These are phyloP conservation scores for Pseudomicrostroma phylloplanum DNA, from an alignment of 1,284 basidiomycete genomes.

Conservation along the genomic window DNA sequence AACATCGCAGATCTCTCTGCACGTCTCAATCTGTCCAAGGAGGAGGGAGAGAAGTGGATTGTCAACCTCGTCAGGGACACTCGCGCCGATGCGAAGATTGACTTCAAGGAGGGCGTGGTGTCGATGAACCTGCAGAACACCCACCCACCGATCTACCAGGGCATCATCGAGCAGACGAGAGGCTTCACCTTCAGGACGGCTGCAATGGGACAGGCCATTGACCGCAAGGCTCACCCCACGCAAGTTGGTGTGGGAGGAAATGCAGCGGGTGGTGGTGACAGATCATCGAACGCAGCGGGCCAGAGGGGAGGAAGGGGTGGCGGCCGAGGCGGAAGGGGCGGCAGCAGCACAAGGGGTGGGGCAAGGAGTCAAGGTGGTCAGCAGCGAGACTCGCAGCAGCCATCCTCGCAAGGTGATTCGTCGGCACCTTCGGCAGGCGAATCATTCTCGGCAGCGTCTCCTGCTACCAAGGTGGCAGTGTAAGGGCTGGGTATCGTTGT, in stretches of 20 bases:
- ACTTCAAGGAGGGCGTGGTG: constrained; percentile 92
- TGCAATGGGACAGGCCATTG: constrained; percentile 77
- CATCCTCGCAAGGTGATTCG: neutral
- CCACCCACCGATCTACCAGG: constrained; percentile 81
- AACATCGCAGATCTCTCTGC: constrained; percentile 93
- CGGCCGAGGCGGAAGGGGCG: constrained; percentile 20
- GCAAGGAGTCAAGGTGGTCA: constrained; percentile 10
- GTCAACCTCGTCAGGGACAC: constrained; percentile 97
- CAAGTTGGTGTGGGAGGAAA: constrained; percentile 10
- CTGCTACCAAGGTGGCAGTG: too few relatives aligned
- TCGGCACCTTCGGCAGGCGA: neutral
- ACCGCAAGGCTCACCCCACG: constrained; percentile 54
- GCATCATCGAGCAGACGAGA: constrained; percentile 91
- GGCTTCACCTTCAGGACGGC: constrained; percentile 85
- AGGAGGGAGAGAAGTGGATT: constrained; percentile 98
- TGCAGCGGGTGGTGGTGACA: neutral
- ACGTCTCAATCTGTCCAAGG: constrained; percentile 79
- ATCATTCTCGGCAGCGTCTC: too few relatives aligned
- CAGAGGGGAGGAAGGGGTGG: constrained; percentile 12
- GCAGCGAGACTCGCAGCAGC: neutral
- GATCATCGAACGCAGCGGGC: neutral
- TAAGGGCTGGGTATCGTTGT: too few relatives aligned
- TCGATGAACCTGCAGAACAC: constrained; percentile 73
- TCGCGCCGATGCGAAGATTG: constrained; percentile 93
- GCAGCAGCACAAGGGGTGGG: constrained; percentile 15